These are phyloP conservation scores for Zoysia japonica DNA, from an alignment of 176 grass and related monocot species.

Conservation along the genomic window DNA sequence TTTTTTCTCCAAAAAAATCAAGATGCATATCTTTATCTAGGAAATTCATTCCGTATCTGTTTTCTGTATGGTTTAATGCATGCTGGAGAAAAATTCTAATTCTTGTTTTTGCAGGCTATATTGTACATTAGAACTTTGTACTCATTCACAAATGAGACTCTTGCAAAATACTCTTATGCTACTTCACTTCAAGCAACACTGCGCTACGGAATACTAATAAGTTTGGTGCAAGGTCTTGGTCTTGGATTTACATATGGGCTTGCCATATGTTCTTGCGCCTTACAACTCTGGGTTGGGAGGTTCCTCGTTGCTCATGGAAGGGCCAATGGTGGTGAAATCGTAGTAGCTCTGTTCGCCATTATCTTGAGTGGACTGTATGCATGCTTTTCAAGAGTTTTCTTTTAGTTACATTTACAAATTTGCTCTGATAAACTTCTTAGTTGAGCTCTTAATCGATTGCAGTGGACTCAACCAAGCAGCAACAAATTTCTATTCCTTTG, in stretches of 20 bases:
- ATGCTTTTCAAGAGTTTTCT: conserved; percentile 9
- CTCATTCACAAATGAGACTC: conserved; percentile 93
- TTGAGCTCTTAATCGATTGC: conserved; percentile 35
- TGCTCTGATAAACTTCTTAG: conserved; percentile 33
- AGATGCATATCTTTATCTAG: conserved; percentile 2
- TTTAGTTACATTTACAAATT: conserved; percentile 30
- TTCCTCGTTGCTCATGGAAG: conserved; percentile 73
- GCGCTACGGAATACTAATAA: conserved; percentile 94
- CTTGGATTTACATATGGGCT: conserved; percentile 99
- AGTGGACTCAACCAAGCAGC: conserved; percentile 98
- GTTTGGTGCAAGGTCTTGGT: conserved; percentile 95
- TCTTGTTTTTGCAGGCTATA: conserved; percentile 68
- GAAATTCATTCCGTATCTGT: neutral
- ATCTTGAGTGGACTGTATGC: conserved; percentile 97
- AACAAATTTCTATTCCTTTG: conserved; percentile 98
- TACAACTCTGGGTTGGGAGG: conserved; percentile 96
- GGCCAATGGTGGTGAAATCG: conserved; percentile 92
- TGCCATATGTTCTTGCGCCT: conserved; percentile 97
- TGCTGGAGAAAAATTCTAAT: conserved; percentile 19
- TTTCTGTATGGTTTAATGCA: conserved; percentile 16
- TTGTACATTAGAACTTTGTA: conserved; percentile 90
- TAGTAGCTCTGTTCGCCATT: conserved; percentile 81
- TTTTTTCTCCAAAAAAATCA: neutral
- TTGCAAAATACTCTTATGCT: conserved; percentile 98
- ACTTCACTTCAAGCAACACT: conserved; percentile 98